Base-by-base conservation (phyloP, 495 filamentous ascomycete genomes). In the Talaromyces nanjingensis region DNA sequence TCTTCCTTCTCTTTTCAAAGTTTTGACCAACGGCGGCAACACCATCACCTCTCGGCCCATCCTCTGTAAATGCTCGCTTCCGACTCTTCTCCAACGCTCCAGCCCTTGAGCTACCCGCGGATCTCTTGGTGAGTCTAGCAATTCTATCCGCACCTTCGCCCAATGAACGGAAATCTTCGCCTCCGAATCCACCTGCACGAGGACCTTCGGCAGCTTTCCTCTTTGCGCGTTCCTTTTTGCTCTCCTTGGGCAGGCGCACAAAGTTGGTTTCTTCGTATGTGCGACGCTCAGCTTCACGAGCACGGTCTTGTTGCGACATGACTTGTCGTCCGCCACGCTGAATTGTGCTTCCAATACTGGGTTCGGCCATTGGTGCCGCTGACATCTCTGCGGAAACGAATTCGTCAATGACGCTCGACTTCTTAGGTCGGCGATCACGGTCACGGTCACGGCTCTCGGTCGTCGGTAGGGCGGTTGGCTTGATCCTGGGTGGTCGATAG, bases 221-320 rank as follows among this genome's bases (percentile, higher is more conserved):
- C 73, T 81, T 80, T 61, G 76, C 73, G 57, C 70, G 67, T 22
- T 93, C 89, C 78, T 91, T 91, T 82, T 92, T 93, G 72, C 86
- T 89, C 69, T 88, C 83, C 72, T 86, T 87, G 18, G 91, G 91
- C 69, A 97, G 79, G 60, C 93, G 84, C 22, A 91, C 84, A 69
- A 96, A 92, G 76, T 97, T 93, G 64, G 76, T 80, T 77, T 97
- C 92, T 77, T 97, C 92, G 73, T 94, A 97, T 27, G 86, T 82
- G 47, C 78, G 81, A 52, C 87, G 78, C 69, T 93, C 91, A 3
- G 81, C 79, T 74, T 96, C 93, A 34, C 82, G 83, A 54, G 82
- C 80, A 27, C 85, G 82, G 68, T 93, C 89, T 22, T 83, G 79
- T 24, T 84, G 82, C 2, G 87, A 87, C 79, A 92, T 91, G 63